Conservation (phyloP, 176 grass and related monocot species). For the Paspalum notatum region DNA sequence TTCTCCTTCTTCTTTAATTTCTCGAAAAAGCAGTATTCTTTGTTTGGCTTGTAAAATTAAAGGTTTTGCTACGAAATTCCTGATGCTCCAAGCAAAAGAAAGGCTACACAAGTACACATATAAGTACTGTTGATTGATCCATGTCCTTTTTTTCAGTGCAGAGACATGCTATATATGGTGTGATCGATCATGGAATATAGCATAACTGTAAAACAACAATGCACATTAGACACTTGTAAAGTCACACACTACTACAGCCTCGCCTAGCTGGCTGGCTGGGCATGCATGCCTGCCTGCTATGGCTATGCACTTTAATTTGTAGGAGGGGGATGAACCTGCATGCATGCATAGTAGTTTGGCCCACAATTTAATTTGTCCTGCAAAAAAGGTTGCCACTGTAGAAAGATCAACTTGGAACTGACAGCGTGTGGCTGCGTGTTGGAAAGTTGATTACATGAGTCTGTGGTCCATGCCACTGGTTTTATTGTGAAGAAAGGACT, state of each 20-base stretch:
- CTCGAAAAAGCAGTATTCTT: background rate
- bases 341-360: background rate
- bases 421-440: constrained; percentile 33
- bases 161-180: background rate
- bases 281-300: background rate
- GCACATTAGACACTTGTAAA: background rate
- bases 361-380: constrained; percentile 7
- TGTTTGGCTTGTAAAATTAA: background rate
- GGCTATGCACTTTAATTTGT: constrained; percentile 22
- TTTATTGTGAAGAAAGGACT: constrained; percentile 52
- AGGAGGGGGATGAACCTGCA: constrained; percentile 25
- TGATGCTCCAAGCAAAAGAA: background rate
- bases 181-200: background rate
- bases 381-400: constrained; percentile 26
- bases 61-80: too few species aligned
- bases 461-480: constrained; percentile 41
- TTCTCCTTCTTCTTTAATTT: background rate
- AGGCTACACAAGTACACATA: too few species aligned
- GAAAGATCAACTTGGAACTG: constrained; percentile 39
- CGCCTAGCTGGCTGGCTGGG: background rate
- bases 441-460: constrained; percentile 38
- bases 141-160: background rate
- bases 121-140: background rate
- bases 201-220: constrained; percentile 2
- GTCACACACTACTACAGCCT: background rate